Conservation (phyloP, 495 filamentous ascomycete genomes). For the Penicillium simplicissimum region DNA sequence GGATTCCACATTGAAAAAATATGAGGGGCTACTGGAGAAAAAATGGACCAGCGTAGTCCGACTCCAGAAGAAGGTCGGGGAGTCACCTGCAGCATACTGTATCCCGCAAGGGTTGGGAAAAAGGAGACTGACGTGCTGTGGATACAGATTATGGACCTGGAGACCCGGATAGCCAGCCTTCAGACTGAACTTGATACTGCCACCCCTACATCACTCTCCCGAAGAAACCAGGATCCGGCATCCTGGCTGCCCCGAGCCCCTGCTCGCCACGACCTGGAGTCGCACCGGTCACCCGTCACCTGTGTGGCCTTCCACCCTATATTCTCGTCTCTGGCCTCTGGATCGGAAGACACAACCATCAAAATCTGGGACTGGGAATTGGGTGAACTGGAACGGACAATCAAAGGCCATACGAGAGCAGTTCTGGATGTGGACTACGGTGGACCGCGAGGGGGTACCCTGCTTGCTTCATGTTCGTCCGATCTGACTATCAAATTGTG, state of each 20-base stretch:
- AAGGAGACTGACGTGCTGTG: constrained; percentile 43
- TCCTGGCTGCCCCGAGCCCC: constrained; percentile 82
- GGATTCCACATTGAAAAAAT: constrained; percentile 77
- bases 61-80: constrained; percentile 78
- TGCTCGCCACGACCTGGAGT: constrained; percentile 78
- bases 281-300: constrained; percentile 76
- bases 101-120: constrained; percentile 45
- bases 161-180: constrained; percentile 63
- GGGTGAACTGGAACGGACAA: constrained; percentile 82
- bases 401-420: constrained; percentile 89
- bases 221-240: constrained; percentile 74
- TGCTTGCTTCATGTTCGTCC: constrained; percentile 83
- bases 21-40: constrained; percentile 86
- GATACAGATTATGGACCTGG: constrained; percentile 93
- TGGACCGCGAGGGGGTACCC: constrained; percentile 73
- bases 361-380: constrained; percentile 99
- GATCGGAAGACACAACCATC: constrained; percentile 86
- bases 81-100: constrained; percentile 50
- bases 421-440: constrained; percentile 89
- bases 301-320: constrained; percentile 91
- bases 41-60: constrained; percentile 95
- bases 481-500: constrained; percentile 94
- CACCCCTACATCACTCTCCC: constrained; percentile 62
- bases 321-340: constrained; percentile 86
- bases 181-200: constrained; percentile 80